Evolutionary conservation across 176 grass and related monocot species (phyloP).

Genomic region (Dendrocalamus sinicus): DNA sequence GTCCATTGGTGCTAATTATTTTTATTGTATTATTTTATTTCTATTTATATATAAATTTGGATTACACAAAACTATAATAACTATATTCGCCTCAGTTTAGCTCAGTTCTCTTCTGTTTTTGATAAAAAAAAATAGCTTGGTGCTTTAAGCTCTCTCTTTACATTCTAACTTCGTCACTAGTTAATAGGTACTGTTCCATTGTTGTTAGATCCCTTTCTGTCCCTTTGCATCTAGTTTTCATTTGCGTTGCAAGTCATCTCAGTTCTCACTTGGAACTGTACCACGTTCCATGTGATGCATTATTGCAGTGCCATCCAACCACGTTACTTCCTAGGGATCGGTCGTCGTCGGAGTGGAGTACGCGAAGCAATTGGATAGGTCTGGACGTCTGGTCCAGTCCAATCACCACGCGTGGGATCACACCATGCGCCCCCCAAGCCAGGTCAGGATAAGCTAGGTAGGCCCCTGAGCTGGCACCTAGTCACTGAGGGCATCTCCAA

Average conservation of each 20-base stretch:
- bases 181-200: too few relatives aligned
- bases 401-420: constrained; percentile 30
- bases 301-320: not conserved
- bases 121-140: too few relatives aligned
- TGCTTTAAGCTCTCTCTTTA: too few relatives aligned
- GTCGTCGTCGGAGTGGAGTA: not conserved
- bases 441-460: constrained; percentile 42
- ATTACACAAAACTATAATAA: too few relatives aligned
- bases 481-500: too few relatives aligned
- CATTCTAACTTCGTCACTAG: too few relatives aligned
- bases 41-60: too few relatives aligned
- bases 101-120: too few relatives aligned
- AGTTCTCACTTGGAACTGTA: not conserved
- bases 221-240: not conserved
- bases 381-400: constrained; percentile 7
- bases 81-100: accelerated
- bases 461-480: constrained; percentile 50
- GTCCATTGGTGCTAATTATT: too few relatives aligned
- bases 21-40: too few relatives aligned
- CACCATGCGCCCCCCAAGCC: not conserved
- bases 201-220: too few relatives aligned
- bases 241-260: not conserved
- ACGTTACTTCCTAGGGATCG: not conserved
- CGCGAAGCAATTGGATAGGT: not conserved
- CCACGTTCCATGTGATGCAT: not conserved